Conservation (phyloP, 305 asterid genomes). For the Solanum chacoense region DNA sequence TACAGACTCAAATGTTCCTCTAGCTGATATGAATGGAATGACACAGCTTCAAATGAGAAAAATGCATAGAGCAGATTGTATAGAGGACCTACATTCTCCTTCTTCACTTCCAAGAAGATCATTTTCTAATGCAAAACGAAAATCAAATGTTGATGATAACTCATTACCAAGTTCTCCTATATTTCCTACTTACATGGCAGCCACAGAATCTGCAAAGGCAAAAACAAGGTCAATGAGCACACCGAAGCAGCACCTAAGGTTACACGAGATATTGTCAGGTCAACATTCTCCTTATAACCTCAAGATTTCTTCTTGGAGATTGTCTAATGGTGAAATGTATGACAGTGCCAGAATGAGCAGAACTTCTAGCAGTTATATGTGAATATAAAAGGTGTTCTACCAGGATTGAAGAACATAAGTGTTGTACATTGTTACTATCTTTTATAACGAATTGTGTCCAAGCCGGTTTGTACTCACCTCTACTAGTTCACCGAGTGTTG, state of each 20-base stretch:
- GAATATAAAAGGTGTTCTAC: neutral
- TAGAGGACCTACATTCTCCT: slow-evolving; percentile 38
- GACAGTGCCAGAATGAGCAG: slow-evolving; percentile 27
- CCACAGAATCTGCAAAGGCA: slow-evolving; percentile 78
- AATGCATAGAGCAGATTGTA: slow-evolving; percentile 26
- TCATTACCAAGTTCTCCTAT: slow-evolving; percentile 51
- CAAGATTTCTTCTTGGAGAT: slow-evolving; percentile 46
- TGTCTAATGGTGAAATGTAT: slow-evolving; percentile 28
- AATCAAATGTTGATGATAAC: slow-evolving; percentile 34
- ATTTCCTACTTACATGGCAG: slow-evolving; percentile 67
- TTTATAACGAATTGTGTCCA: neutral
- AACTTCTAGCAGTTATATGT: slow-evolving; percentile 4
- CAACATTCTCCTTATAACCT: slow-evolving; percentile 48
- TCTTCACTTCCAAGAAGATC: slow-evolving; percentile 64
- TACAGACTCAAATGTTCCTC: slow-evolving; percentile 18
- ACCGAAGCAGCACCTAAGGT: slow-evolving; percentile 50
- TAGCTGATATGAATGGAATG: slow-evolving; percentile 22
- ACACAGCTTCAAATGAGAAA: slow-evolving; percentile 29
- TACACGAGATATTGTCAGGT: slow-evolving; percentile 40
- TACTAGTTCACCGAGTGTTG: neutral
- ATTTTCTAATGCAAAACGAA: slow-evolving; percentile 40
- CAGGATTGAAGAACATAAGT: neutral
- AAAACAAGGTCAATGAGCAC: slow-evolving; percentile 64
- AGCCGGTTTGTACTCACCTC: neutral
- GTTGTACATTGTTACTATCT: neutral